A percentile compares a stretch with the other conserved stretches of the same genome.
phyloP scores from a whole-genome alignment of 805 yeast genomes.

The Priceomyces melissophilus region DNA sequence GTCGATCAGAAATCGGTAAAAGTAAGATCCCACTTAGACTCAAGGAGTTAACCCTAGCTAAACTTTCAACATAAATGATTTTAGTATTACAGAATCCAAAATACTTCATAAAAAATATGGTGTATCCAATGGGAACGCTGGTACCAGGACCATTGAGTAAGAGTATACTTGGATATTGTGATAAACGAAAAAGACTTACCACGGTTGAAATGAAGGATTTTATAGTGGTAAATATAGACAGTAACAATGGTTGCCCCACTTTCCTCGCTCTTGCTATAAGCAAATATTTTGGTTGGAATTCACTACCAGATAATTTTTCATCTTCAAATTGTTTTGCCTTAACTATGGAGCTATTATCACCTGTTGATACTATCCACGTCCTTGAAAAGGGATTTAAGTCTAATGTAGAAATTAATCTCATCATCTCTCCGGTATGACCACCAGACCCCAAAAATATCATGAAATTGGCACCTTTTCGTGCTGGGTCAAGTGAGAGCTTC shows the following conservation, averaged over 20 bases:
- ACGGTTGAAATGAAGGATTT: constrained; percentile 31
- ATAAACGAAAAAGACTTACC: constrained; percentile 20
- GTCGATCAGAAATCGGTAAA: constrained; percentile 68
- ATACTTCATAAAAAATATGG: constrained; percentile 49
- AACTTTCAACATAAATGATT: constrained; percentile 78
- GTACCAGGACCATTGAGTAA: constrained; percentile 83
- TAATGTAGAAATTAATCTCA: constrained; percentile 54
- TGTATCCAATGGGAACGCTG: constrained; percentile 62
- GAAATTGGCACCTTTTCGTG: constrained; percentile 21
- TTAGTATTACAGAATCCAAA: constrained; percentile 46
- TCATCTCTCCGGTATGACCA: constrained; percentile 95
- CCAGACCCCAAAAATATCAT: constrained; percentile 89
- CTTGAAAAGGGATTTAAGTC: constrained; percentile 22
- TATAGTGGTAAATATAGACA: constrained; percentile 46
- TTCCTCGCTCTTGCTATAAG: constrained; percentile 54
- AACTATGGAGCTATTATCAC: constrained; percentile 47
- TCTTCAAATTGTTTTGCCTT: constrained; percentile 39
- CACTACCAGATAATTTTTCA: constrained; percentile 8
- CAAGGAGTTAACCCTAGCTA: constrained; percentile 74
- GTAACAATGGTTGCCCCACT: constrained; percentile 52
- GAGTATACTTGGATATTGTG: constrained; percentile 40
- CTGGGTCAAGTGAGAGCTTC: background rate
- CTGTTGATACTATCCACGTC: constrained; percentile 46
- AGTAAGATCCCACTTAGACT: constrained; percentile 76
- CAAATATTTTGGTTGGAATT: constrained; percentile 17